Evolutionary conservation across 208 protist species (phyloP).

Genomic region (Wallacemonas sp.): DNA sequence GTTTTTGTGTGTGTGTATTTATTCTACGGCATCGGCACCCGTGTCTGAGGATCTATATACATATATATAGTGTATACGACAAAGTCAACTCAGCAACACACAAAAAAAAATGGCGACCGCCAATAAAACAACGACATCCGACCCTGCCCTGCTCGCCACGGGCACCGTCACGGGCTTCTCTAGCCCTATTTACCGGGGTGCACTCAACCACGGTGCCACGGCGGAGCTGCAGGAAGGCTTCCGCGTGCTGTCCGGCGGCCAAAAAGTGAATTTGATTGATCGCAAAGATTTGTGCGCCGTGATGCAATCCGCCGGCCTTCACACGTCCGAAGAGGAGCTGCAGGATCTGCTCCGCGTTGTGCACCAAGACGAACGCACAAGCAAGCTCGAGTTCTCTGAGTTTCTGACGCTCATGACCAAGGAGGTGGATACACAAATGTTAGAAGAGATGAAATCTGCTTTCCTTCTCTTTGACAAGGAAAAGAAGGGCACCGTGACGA

Average conservation of each 20-base stretch:
- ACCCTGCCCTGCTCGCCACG: not conserved
- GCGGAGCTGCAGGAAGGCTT: conserved; percentile 99
- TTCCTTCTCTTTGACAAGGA: conserved; percentile 86
- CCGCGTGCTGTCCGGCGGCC: conserved; percentile 96
- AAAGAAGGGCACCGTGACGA: conserved; percentile 72
- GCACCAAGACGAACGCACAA: conserved; percentile 61
- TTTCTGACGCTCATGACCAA: conserved; percentile 58
- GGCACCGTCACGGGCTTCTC: conserved; percentile 23
- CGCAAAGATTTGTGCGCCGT: conserved; percentile 97
- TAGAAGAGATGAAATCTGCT: conserved; percentile 77
- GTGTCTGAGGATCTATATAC: no score
- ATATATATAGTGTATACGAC: no score
- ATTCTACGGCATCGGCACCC: no score
- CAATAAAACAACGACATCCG: not conserved
- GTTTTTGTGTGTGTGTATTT: no score
- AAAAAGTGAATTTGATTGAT: conserved; percentile 89
- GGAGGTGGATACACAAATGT: conserved; percentile 37
- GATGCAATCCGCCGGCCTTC: conserved; percentile 96
- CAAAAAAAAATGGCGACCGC: not conserved
- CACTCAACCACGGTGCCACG: conserved; percentile 95
- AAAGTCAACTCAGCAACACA: no score
- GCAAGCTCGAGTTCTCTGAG: conserved; percentile 92
- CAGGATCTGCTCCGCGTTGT: conserved; percentile 96
- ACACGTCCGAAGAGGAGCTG: conserved; percentile 89
- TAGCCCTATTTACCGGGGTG: conserved; percentile 32